Conservation (phyloP, 805 yeast genomes). For the Helenozyma baotianmanensis region DNA sequence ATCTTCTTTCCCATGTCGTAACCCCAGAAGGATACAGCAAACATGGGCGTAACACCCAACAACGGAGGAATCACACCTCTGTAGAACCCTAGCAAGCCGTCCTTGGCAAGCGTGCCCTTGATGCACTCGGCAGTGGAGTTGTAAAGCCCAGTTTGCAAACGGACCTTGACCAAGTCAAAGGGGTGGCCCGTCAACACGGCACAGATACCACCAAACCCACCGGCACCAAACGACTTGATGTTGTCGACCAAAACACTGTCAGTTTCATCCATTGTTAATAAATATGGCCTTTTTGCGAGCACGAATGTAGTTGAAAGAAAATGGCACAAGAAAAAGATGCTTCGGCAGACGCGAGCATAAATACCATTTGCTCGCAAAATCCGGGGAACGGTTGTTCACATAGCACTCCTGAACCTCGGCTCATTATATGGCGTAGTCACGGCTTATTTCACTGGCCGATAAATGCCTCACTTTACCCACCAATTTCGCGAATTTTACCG, state of each 20-base stretch:
- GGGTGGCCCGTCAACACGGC: conserved; percentile 97
- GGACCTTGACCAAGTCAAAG: conserved; percentile 86
- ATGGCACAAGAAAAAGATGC: neutral
- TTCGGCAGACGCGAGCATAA: neutral
- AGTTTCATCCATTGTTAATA: conserved; percentile 37
- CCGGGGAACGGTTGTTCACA: conserved; percentile 8
- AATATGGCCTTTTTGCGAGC: too few species aligned
- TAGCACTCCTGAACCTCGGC: too few species aligned
- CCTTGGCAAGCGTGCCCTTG: conserved; percentile 60
- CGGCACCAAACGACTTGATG: conserved; percentile 81
- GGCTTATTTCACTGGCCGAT: too few species aligned
- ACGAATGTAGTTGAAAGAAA: neutral
- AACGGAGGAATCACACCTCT: conserved; percentile 93
- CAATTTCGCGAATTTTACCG: too few species aligned
- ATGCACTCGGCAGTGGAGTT: conserved; percentile 64
- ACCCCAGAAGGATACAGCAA: conserved; percentile 98
- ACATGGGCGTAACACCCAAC: conserved; percentile 97
- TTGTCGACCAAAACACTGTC: conserved; percentile 62
- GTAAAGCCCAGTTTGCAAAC: conserved; percentile 80
- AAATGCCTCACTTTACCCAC: too few species aligned
- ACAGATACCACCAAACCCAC: conserved; percentile 95
- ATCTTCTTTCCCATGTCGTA: conserved; percentile 86
- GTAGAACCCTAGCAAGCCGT: conserved; percentile 79
- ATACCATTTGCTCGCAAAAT: conserved; percentile 5
- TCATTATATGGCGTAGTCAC: too few species aligned